Evolutionary conservation across 148 eudicot genomes (phyloP).

Genomic region (Euryodendron excelsum): DNA sequence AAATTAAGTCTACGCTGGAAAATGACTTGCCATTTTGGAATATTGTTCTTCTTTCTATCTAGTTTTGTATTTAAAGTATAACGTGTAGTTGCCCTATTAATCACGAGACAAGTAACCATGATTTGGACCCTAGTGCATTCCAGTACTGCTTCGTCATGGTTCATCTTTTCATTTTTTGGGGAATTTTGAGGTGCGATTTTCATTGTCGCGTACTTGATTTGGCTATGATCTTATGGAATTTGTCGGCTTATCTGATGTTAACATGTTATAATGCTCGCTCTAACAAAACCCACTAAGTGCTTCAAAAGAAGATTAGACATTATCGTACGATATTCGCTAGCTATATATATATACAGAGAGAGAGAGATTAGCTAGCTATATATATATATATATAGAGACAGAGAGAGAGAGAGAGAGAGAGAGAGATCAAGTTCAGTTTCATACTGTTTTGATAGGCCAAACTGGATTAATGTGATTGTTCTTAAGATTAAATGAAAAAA

Average conservation of each 20-base stretch:
- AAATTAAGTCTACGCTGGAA: not conserved
- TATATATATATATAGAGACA: too few relatives aligned
- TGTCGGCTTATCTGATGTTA: not conserved
- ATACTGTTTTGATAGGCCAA: too few relatives aligned
- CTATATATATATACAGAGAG: too few relatives aligned
- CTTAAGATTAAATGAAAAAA: not conserved
- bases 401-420: too few relatives aligned
- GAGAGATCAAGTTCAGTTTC: not conserved
- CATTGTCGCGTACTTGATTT: not conserved
- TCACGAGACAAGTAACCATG: conserved; percentile 5
- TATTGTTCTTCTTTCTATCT: not conserved
- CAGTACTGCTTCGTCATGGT: not conserved
- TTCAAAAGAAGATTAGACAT: not conserved
- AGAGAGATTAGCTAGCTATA: too few relatives aligned
- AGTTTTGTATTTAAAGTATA: not conserved
- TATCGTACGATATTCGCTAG: not conserved
- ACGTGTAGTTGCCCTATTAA: too few relatives aligned
- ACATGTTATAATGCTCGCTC: not conserved
- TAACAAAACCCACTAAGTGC: not conserved
- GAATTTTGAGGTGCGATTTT: not conserved
- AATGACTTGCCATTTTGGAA: conserved; percentile 1
- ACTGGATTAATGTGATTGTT: too few relatives aligned
- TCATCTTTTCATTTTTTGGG: not conserved
- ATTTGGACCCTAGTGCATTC: not conserved
- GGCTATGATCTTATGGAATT: not conserved